phyloP scores from a whole-genome alignment of 202 grass and related monocot genomes.

The Cymbopogon flexuosus region DNA sequence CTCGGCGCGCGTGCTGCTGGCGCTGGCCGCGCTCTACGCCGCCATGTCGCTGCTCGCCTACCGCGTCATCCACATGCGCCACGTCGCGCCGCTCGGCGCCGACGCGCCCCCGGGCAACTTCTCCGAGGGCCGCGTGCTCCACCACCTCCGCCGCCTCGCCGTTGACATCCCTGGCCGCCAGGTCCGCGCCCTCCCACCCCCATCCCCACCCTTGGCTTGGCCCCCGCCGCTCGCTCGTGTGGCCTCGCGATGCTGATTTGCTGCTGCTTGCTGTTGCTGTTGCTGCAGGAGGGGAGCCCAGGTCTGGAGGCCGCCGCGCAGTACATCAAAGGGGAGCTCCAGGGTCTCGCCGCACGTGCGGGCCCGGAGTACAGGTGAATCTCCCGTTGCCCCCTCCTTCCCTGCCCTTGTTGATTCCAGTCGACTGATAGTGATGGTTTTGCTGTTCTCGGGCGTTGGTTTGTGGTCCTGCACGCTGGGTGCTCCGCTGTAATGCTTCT shows the following conservation, averaged over 20 bases:
- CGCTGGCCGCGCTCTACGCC: conserved; percentile 56
- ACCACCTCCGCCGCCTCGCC: conserved; percentile 65
- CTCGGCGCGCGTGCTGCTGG: conserved; percentile 56
- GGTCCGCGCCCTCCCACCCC: conserved; percentile 20
- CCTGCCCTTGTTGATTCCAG: neutral
- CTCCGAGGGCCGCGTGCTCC: conserved; percentile 75
- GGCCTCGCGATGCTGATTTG: neutral
- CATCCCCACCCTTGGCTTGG: no score
- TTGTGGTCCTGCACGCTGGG: neutral
- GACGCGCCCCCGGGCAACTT: conserved; percentile 52
- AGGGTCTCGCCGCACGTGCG: conserved; percentile 52
- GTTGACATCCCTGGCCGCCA: conserved; percentile 74
- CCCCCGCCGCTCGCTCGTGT: neutral
- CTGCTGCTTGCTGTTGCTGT: neutral
- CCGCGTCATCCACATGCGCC: conserved; percentile 74
- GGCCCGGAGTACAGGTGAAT: conserved; percentile 65
- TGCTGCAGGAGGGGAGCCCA: conserved; percentile 67
- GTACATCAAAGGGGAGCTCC: conserved; percentile 77
- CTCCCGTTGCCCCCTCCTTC: neutral
- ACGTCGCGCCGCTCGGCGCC: conserved; percentile 58
- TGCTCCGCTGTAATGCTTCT: neutral
- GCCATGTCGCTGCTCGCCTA: conserved; percentile 55
- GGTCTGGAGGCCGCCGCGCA: conserved; percentile 72
- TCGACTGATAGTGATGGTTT: neutral
- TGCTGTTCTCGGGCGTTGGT: neutral